Evolutionary conservation across 1,139 yeast species (phyloP), one percentile per base, ranked within the genome.

Genomic region (Zygosaccharomyces sapae): DNA sequence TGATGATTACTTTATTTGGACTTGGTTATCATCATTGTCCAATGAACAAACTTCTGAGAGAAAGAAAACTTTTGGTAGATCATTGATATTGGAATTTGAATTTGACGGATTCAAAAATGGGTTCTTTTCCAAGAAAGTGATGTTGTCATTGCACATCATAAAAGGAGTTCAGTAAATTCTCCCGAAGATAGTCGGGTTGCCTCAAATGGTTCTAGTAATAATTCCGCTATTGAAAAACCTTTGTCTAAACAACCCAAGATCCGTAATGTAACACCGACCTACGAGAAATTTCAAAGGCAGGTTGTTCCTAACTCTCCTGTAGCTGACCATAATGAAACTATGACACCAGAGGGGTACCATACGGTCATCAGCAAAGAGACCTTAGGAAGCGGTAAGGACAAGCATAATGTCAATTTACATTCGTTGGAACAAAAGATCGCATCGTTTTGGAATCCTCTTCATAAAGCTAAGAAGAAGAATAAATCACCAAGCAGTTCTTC

Each of bases 1-100:
- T 30, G 95, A 86, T 65, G 96, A 88, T 62, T 88, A 85, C 62
- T 87, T 83, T 59, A 86, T 87, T 24, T 88, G 96, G 96, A 79
- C 95, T 0, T 88, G 96, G 96, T 71, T 86, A 57, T 81, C 89
- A 2, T 77, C 89, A 1, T 66, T 87, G 24, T 87, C 87, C 0
- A 76, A 81, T 37, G 96, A 88, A 59, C 87, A 86, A 62, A 80
- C 89, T 0, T 71, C 75, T 34, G 68, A 71, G 27, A 79, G 82
- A 56, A 85, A 85, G 63, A 76, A 76, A 29, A 66, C 82, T 1
- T 88, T 88, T 70, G 96, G 96, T 5, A 75, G 94, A 51, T 81
- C 95, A 0, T 72, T 87, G 47, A 86, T 88, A 4, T 76, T 83
- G 3, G 90, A 84, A 55, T 83, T 86, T 49, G 75, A 73, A 20